Base-by-base conservation (phyloP, 2,329 filamentous ascomycete species). In the Hymenotorrendiella dingleyae region DNA sequence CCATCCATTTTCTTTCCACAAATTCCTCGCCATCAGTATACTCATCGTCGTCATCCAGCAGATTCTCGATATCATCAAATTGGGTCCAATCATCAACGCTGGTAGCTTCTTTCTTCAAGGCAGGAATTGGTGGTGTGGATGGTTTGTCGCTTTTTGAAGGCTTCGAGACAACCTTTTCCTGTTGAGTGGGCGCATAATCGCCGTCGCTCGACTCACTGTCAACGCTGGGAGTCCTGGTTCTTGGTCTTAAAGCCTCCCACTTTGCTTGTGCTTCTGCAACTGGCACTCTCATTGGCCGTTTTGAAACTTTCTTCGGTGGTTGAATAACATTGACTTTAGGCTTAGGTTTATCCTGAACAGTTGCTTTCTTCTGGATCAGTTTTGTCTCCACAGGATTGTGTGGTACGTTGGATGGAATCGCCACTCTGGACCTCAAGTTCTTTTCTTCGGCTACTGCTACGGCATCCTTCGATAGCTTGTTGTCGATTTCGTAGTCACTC, bases 1-100 rank as follows among this genome's bases (percentile, higher is more conserved):
- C 78, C 80, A 90, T 86, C 63, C 78, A 90, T 36, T 74, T 71
- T 64, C 78, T 76, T 55, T 81, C 80, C 36, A 78, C 67, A 49
- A 73, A 75, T 58, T 86, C 82, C 56, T 85, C 80, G 28, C 82
- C 82, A 24, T 70, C 61, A 9, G 47, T 49, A 45, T 55, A 56
- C 23, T 58, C 59, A 39, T 56, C 54, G 14, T 48, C 40, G 16
- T 54, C 54, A 22, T 53, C 66, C 19, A 71, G 68, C 49, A 81
- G 76, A 14, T 80, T 76, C 54, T 85, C 80, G 54, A 82, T 63
- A 59, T 75, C 72, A 50, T 75, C 76, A 57, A 76, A 76, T 54
- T 69, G 63, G 59, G 69, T 65, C 64, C 69, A 72, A 38, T 74
- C 72, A 53, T 74, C 64, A 46, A 64, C 51, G 57, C 58, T 72